Percentiles rank a stretch among this genome's conserved stretches.
These are phyloP conservation scores for Sclerotinia glacialis DNA, from an alignment of 2,329 filamentous ascomycete species.

Conservation along the genomic window DNA sequence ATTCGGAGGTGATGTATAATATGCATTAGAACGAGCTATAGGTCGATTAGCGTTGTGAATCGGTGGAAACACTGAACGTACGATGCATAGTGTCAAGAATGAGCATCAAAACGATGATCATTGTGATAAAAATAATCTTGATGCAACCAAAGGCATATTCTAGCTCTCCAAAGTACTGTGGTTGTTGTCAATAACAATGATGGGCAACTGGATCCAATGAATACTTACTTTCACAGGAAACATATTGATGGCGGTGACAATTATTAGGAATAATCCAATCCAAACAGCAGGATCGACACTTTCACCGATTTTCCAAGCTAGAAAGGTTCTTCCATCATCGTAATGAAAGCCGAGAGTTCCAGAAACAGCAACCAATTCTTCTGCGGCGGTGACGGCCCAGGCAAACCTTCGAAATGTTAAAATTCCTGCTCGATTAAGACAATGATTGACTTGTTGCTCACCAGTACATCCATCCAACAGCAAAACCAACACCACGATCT, in stretches of 20 bases:
- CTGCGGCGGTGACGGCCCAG: conserved; percentile 41
- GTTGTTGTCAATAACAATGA: conserved; percentile 1
- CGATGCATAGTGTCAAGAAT: conserved; percentile 42
- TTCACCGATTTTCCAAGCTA: conserved; percentile 40
- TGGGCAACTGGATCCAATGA: neutral
- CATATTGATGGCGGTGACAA: conserved; percentile 41
- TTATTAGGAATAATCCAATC: conserved; percentile 42
- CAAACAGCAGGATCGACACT: conserved; percentile 42
- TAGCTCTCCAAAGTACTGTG: conserved; percentile 40
- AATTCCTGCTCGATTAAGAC: no score
- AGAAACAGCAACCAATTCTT: conserved; percentile 42
- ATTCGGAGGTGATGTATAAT: conserved; percentile 41
- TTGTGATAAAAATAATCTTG: conserved; percentile 42
- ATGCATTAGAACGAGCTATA: conserved; percentile 41
- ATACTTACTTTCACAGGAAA: conserved; percentile 41
- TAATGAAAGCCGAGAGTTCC: conserved; percentile 42
- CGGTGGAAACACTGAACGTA: conserved; percentile 29
- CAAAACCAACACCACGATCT: conserved; percentile 42
- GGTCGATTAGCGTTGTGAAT: conserved; percentile 1
- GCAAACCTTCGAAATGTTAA: conserved; percentile 40
- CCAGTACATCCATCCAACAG: conserved; percentile 44
- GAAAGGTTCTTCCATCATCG: conserved; percentile 40
- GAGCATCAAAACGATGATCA: conserved; percentile 43
- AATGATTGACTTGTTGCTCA: conserved; percentile 25
- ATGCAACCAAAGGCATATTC: conserved; percentile 43